Evolutionary conservation across 2,329 filamentous ascomycete species (phyloP).

Genomic region (Aspergillus floridensis): DNA sequence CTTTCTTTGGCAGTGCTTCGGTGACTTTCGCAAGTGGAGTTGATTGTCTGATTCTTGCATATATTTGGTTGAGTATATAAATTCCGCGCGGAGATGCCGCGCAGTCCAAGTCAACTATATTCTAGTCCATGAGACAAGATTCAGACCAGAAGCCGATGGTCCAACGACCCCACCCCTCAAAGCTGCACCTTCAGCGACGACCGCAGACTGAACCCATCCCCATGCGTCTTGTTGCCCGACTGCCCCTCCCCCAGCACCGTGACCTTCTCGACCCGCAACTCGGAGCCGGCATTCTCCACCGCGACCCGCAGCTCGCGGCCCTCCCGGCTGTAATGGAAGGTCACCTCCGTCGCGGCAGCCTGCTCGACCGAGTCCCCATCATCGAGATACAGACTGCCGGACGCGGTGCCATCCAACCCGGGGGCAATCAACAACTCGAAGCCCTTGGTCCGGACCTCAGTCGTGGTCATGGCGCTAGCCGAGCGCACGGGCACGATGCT

Average conservation of each 20-base stretch:
- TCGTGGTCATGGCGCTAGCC: slow-evolving; percentile 58
- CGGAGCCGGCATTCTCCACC: slow-evolving; percentile 24
- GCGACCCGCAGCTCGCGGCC: slow-evolving; percentile 41
- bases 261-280: slow-evolving; percentile 33
- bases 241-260: slow-evolving; percentile 25
- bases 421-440: slow-evolving; percentile 72
- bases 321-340: slow-evolving; percentile 54
- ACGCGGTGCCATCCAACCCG: slow-evolving; percentile 59
- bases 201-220: neutral
- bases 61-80: no score
- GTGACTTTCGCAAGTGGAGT: no score
- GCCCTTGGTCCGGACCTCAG: slow-evolving; percentile 57
- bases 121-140: no score
- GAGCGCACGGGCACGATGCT: slow-evolving; percentile 58
- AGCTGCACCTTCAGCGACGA: no score
- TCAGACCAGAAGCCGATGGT: no score
- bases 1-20: no score
- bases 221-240: slow-evolving; percentile 11
- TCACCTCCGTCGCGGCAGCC: slow-evolving; percentile 52
- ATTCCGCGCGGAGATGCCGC: no score
- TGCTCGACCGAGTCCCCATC: slow-evolving; percentile 70
- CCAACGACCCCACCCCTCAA: no score
- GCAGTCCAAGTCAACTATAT: no score
- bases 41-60: no score
- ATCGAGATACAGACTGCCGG: slow-evolving; percentile 70